Conservation (phyloP, 768 basidiomycete genomes). For the Podaxis sp. region DNA sequence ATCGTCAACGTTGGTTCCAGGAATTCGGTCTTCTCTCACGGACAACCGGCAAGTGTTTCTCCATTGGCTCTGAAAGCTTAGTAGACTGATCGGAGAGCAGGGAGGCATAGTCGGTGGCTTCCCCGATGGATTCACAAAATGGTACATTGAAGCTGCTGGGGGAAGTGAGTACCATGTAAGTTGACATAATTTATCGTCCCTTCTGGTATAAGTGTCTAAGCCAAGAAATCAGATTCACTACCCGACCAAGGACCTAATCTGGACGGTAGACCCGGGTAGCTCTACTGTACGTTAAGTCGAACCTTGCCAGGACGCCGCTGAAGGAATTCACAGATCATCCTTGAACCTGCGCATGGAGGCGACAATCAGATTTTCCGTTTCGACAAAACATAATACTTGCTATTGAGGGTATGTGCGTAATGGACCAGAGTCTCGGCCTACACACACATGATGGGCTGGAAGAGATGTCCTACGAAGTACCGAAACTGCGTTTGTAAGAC, state of each 20-base stretch:
- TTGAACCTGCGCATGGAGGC: neutral
- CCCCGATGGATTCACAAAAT: slow-evolving; percentile 7
- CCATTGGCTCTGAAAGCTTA: too few relatives aligned
- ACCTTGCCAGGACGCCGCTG: neutral
- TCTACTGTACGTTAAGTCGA: neutral
- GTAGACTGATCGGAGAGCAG: neutral
- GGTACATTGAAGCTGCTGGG: slow-evolving; percentile 7
- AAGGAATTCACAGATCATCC: neutral
- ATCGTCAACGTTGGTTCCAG: neutral
- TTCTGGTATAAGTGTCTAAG: neutral
- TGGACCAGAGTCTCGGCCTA: too few relatives aligned
- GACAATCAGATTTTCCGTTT: neutral
- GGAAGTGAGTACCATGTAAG: neutral
- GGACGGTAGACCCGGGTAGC: neutral
- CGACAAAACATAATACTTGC: neutral
- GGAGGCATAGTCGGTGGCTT: neutral
- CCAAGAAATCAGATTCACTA: neutral
- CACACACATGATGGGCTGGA: too few relatives aligned
- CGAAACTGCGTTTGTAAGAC: too few relatives aligned
- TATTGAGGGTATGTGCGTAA: too few relatives aligned
- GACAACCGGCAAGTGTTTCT: neutral
- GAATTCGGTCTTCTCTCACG: neutral
- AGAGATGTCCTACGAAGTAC: too few relatives aligned
- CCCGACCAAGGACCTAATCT: slow-evolving; percentile 2
- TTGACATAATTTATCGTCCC: neutral